Conservation (phyloP, 2,329 filamentous ascomycete genomes). For the Emydomyces testavorans region DNA sequence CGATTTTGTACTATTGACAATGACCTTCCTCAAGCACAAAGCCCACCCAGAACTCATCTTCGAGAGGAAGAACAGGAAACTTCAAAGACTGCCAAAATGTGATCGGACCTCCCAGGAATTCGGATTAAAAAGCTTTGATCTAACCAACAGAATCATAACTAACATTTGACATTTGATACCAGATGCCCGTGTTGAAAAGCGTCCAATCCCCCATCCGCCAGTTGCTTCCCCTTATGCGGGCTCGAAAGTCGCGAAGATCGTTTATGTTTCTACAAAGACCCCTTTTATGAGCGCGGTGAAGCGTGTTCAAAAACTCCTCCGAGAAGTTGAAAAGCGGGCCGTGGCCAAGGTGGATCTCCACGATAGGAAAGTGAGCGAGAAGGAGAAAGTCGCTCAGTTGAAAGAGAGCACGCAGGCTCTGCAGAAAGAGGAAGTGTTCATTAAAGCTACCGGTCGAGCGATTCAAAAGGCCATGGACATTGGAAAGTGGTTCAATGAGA, state of each 20-base stretch:
- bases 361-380: slow-evolving; percentile 24
- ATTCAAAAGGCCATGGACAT: slow-evolving; percentile 47
- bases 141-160: neutral
- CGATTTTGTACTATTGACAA: neutral
- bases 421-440: slow-evolving; percentile 40
- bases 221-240: slow-evolving; percentile 44
- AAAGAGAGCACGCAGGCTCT: slow-evolving; percentile 27
- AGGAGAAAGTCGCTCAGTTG: slow-evolving; percentile 25
- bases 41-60: slow-evolving; percentile 24
- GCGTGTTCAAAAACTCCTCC: slow-evolving; percentile 46
- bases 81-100: slow-evolving; percentile 31
- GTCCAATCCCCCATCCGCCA: slow-evolving; percentile 47
- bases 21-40: slow-evolving; percentile 13
- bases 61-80: slow-evolving; percentile 30
- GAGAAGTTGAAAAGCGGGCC: slow-evolving; percentile 42
- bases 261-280: slow-evolving; percentile 46
- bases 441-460: slow-evolving; percentile 51
- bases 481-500: slow-evolving; percentile 46
- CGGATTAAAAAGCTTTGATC: neutral
- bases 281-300: slow-evolving; percentile 51
- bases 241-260: slow-evolving; percentile 39
- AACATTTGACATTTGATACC: neutral
- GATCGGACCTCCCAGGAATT: slow-evolving; percentile 3
- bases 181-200: slow-evolving; percentile 43
- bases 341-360: slow-evolving; percentile 33